phyloP scores from a whole-genome alignment of 2,329 filamentous ascomycete species.

The Clarireedia hainanense region DNA sequence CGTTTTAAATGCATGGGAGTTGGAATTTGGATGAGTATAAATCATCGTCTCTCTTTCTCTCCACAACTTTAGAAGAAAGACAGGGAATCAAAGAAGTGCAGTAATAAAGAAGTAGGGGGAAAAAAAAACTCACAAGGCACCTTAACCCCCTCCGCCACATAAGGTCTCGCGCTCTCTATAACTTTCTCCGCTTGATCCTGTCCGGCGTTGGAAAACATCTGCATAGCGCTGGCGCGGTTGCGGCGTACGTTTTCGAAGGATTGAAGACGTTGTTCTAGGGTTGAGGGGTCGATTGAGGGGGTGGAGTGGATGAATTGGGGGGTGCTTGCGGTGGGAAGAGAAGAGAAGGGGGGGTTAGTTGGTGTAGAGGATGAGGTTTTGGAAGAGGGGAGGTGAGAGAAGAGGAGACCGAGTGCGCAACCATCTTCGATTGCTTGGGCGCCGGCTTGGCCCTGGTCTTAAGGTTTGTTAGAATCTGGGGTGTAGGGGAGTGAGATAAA shows the following conservation, averaged over 20 bases:
- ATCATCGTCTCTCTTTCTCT: background rate
- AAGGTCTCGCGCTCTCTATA: background rate
- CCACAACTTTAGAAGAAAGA: too few species aligned
- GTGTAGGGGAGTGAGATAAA: background rate
- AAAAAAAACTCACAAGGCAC: slow-evolving; percentile 2
- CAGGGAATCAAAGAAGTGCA: background rate
- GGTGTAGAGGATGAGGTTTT: background rate
- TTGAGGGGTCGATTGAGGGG: background rate
- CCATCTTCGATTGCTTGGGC: slow-evolving; percentile 61
- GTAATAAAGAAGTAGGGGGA: background rate
- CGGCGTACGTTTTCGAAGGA: background rate
- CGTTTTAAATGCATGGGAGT: too few species aligned
- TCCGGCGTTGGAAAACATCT: slow-evolving; percentile 2
- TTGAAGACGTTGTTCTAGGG: background rate
- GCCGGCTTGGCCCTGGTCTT: slow-evolving; percentile 52
- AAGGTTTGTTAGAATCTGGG: background rate
- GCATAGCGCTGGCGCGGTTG: background rate
- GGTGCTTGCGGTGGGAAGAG: background rate
- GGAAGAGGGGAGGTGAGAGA: background rate
- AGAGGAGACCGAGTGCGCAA: slow-evolving; percentile 37
- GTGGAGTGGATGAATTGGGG: background rate
- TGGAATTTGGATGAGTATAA: too few species aligned
- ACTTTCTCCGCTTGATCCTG: background rate
- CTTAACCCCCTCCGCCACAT: background rate
- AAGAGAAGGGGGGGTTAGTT: background rate